phyloP scores from a whole-genome alignment of 768 basidiomycete species.

The Cystofilobasidium capitatum region DNA sequence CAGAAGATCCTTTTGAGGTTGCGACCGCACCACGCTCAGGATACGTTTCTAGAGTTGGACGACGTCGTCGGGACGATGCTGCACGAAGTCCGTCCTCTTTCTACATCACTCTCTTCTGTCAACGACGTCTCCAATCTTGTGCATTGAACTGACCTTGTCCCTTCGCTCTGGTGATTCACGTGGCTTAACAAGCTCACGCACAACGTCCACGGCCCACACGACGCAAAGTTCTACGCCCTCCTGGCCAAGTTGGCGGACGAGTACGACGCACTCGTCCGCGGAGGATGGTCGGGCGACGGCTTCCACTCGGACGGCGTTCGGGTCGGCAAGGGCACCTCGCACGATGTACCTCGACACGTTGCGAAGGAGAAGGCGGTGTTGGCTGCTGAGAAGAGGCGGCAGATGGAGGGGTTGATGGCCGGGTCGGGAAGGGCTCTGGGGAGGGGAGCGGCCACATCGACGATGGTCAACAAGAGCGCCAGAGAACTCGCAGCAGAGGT shows the following conservation, averaged over 20 bases:
- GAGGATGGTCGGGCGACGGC: constrained; percentile 74
- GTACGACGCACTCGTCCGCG: constrained; percentile 64
- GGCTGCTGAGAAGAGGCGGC: constrained; percentile 65
- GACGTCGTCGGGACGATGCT: constrained; percentile 75
- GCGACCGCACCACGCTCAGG: constrained; percentile 57
- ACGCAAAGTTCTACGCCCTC: constrained; percentile 47
- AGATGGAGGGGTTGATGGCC: constrained; percentile 42
- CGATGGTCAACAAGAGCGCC: constrained; percentile 46
- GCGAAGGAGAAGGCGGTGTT: constrained; percentile 61
- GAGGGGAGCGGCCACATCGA: constrained; percentile 52
- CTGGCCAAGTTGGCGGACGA: constrained; percentile 65
- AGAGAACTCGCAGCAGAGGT: constrained; percentile 35
- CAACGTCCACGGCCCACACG: constrained; percentile 80
- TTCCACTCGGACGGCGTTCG: constrained; percentile 68
- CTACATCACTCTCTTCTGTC: background rate
- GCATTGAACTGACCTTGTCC: constrained; percentile 10
- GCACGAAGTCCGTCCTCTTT: constrained; percentile 55
- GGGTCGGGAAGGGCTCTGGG: constrained; percentile 42
- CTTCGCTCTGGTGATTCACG: too few relatives aligned
- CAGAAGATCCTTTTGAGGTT: constrained; percentile 74
- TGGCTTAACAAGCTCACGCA: constrained; percentile 93
- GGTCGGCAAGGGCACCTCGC: constrained; percentile 59
- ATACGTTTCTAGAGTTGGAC: constrained; percentile 65
- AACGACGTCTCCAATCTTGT: constrained; percentile 26
- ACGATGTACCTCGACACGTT: constrained; percentile 56